Evolutionary conservation across 139 green algal genomes (phyloP), one percentile per base, ranked within the genome.

Genomic region (Trebouxia sp.): DNA sequence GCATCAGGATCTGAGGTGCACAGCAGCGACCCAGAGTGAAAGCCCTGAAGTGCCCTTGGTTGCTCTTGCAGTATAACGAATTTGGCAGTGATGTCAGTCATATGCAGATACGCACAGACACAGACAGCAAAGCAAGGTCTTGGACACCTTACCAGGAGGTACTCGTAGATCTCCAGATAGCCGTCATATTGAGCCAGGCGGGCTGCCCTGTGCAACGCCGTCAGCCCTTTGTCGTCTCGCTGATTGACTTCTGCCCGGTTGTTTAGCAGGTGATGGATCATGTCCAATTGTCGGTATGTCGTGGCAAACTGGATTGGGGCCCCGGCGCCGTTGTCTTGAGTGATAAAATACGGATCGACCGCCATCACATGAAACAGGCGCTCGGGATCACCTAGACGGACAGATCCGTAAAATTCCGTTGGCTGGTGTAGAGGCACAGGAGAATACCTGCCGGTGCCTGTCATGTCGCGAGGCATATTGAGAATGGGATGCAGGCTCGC

Each of bases 131-230:
- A n/a, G 14, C 48, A n/a, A 17, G 48, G 17, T n/a, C 48, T n/a
- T 58, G 14, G 48, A 14, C 17, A 17, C 37, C 85, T 28, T 76
- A 95, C 92, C 88, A 98, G 91, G 67, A 98, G 88, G 75, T 95
- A 96, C 88, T 98, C 95, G 83, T 98, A 98, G 6, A 98, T 90
- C 80, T 98, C 94, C 50, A 97, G 76, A 86, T 98, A 98, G 1
- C 95, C 95, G 9, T 96, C 91, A 75, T 95, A 91, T 74, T 98
- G 95, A 2, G 93, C 90, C 80, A 98, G 88, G 80, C 94, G 91
- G 1, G 95, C 95, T 10, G 94, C 95, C 14, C 95, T 87, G 85
- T 98, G 95, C 56, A 98, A 89, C 0, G 95, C 92, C 0, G 95
- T 98, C 43, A 94, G 92, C 5, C 95, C 95, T 24, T 89, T 90